Evolutionary conservation across 1,284 basidiomycete genomes (phyloP).

Genomic region (Ustilago shanxiensis): DNA sequence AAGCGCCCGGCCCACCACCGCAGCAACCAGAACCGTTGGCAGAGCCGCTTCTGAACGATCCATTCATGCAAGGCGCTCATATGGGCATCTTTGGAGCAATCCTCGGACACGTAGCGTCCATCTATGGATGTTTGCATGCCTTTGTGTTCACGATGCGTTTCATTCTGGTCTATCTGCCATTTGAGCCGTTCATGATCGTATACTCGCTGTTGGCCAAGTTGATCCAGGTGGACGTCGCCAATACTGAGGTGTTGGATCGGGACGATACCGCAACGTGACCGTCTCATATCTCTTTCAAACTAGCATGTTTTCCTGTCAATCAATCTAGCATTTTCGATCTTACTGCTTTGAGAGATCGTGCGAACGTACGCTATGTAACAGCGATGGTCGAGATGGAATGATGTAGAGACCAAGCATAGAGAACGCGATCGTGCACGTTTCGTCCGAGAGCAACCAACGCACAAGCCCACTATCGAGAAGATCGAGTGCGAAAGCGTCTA

Average conservation of each 20-base stretch:
- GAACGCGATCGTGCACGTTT: not conserved
- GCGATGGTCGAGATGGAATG: not conserved
- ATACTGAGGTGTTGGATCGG: slow-evolving; percentile 43
- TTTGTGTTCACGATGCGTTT: slow-evolving; percentile 37
- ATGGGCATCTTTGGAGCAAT: slow-evolving; percentile 46
- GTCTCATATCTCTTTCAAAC: not conserved
- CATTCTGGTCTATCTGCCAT: slow-evolving; percentile 47
- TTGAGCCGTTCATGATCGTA: slow-evolving; percentile 42
- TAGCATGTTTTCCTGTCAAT: not conserved
- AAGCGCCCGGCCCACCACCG: not conserved
- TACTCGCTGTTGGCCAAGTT: slow-evolving; percentile 28
- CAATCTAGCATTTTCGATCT: not conserved
- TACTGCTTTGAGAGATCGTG: not conserved
- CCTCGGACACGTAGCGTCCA: slow-evolving; percentile 32
- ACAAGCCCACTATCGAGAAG: not conserved
- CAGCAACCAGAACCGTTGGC: slow-evolving; percentile 13
- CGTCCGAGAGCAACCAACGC: slow-evolving; percentile 4
- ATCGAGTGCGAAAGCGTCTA: not conserved
- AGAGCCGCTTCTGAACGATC: slow-evolving; percentile 34
- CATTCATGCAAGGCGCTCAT: slow-evolving; percentile 26
- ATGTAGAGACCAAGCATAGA: not conserved
- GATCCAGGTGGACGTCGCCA: slow-evolving; percentile 45
- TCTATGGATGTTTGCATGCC: slow-evolving; percentile 48
- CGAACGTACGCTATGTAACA: not conserved
- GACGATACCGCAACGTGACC: slow-evolving; percentile 3